These are phyloP conservation scores for Vigna hirtella DNA, from an alignment of 306 rosid species.

Conservation along the genomic window DNA sequence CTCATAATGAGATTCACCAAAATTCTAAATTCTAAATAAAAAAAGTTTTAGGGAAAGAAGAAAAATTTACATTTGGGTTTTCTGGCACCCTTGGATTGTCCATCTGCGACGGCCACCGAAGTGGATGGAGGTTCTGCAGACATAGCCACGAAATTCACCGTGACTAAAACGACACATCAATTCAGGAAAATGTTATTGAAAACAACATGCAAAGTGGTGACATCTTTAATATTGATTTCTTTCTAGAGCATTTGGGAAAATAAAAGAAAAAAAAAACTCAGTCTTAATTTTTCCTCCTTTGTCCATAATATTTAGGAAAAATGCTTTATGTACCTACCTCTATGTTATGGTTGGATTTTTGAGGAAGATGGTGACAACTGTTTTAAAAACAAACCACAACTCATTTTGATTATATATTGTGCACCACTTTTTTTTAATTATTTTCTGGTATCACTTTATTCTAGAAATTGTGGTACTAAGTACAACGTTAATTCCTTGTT, in stretches of 20 bases:
- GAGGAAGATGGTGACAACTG: not conserved
- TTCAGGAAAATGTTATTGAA: conserved; percentile 22
- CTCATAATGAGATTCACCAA: not conserved
- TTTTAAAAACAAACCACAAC: not conserved
- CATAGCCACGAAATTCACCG: conserved; percentile 42
- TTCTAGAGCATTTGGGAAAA: not conserved
- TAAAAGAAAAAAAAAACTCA: not conserved
- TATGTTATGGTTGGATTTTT: not conserved
- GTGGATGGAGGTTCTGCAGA: conserved; percentile 39
- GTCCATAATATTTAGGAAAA: not conserved
- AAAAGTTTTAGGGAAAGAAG: not conserved
- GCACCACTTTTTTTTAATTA: not conserved
- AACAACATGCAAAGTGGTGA: not conserved
- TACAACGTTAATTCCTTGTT: too few relatives aligned
- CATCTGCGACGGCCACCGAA: conserved; percentile 27
- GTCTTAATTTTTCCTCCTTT: not conserved
- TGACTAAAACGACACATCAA: conserved; percentile 9
- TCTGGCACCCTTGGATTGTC: conserved; percentile 45
- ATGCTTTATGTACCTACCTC: too few relatives aligned
- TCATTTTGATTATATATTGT: not conserved
- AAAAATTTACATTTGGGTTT: conserved; percentile 48
- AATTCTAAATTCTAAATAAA: not conserved
- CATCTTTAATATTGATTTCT: too few relatives aligned
- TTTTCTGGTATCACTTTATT: too few relatives aligned
- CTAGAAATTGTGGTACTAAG: too few relatives aligned